A percentile compares a stretch with the other conserved stretches of the same genome.
These are phyloP conservation scores for Kurtzmaniella cleridarum DNA, from an alignment of 805 yeast species.

Conservation along the genomic window DNA sequence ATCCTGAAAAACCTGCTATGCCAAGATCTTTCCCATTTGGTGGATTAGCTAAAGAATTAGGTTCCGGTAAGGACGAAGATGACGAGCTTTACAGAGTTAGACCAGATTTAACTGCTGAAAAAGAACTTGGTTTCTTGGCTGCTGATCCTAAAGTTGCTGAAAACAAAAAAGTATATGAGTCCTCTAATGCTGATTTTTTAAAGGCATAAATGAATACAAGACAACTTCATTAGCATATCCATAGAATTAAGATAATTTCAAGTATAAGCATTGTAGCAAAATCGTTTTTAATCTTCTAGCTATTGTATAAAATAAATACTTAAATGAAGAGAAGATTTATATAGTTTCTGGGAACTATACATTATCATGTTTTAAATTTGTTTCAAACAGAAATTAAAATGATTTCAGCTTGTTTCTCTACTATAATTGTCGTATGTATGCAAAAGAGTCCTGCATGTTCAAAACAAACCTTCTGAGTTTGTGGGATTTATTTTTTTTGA, in stretches of 20 bases:
- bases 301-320: too few species aligned
- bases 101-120: slow-evolving; percentile 35
- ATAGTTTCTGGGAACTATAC: too few species aligned
- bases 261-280: too few species aligned
- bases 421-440: too few species aligned
- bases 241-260: not conserved
- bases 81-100: slow-evolving; percentile 37
- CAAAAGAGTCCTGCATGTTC: too few species aligned
- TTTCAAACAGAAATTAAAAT: too few species aligned
- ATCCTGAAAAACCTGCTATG: slow-evolving; percentile 64
- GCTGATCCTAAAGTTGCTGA: slow-evolving; percentile 22
- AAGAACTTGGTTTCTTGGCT: slow-evolving; percentile 31
- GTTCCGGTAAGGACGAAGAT: slow-evolving; percentile 50
- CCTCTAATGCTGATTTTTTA: slow-evolving; percentile 34
- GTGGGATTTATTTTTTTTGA: too few species aligned
- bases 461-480: too few species aligned
- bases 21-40: slow-evolving; percentile 71
- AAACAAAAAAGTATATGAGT: slow-evolving; percentile 26
- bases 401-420: too few species aligned
- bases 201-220: slow-evolving; percentile 13
- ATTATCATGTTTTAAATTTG: too few species aligned
- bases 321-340: too few species aligned
- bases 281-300: too few species aligned
- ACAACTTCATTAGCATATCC: not conserved
- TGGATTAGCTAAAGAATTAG: slow-evolving; percentile 71